Base-by-base conservation (phyloP, 1,284 basidiomycete genomes). In the Malassezia psittaci region DNA sequence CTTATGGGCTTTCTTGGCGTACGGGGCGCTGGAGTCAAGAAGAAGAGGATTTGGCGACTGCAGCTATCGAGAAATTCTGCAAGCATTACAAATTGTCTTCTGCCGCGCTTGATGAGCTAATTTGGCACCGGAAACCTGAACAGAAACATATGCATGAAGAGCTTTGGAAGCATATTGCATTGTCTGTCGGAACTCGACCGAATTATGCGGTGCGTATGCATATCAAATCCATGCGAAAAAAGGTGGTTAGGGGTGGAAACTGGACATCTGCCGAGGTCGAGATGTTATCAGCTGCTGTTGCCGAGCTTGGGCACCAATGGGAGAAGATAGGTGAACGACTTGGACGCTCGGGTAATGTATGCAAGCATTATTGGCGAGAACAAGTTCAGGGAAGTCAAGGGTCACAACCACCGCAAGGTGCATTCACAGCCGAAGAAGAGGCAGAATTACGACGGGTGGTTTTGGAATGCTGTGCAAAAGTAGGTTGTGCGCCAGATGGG, bases 141-240 rank as follows among this genome's bases (percentile, higher is more conserved):
- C 55, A 57, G 46, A 57, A 57, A 42, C 55, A 57, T n/a, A 35
- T 57, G 55, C 55, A 57, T 47, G 55, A 57, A 38, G 55, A 57
- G 51, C 55, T 57, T 6, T 57, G 55, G 55, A 57, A 57, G 45
- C 55, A 57, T 43, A 52, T 57, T 24, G 51, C 55, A 3, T 37
- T 57, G 5, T 44, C 55, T 7, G 55, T 57, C 5, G 50, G 51
- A 35, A 57, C 55, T 21, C 55, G 55, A 10, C 55, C 55, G 15
- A 57, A 57, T 39, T 57, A 57, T 45, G 55, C 55, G 16, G 55
- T 57, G 45, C 55, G 55, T 33, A 57, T 57, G 55, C 55, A 57
- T 38, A 57, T 57, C 51, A 57, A 57, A 35, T 52, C 51, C 37
- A 47, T 57, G 46, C 55, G 55, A 39, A 57, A 57, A 32, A 45